phyloP scores from a whole-genome alignment of 1,284 basidiomycete genomes.

The Malassezia slooffiae region DNA sequence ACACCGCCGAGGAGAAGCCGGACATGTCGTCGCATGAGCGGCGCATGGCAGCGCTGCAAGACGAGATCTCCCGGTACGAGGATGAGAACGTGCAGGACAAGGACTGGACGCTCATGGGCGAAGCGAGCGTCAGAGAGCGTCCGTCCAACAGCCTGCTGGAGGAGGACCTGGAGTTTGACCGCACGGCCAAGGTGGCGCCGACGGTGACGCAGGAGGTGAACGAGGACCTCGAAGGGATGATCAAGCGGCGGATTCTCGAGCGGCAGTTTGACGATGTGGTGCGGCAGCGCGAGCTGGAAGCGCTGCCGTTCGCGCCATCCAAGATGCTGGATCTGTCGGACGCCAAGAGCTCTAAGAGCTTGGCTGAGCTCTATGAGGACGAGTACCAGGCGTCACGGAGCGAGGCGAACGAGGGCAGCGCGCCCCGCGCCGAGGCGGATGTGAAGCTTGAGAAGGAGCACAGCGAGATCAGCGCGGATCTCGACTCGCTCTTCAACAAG shows the following conservation, averaged over 20 bases:
- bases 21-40: conserved; percentile 51
- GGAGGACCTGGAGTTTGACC: conserved; percentile 91
- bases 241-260: conserved; percentile 80
- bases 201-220: conserved; percentile 81
- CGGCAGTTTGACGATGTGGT: conserved; percentile 80
- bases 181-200: conserved; percentile 70
- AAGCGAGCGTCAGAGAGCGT: conserved; percentile 67
- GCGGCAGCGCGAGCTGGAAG: conserved; percentile 64
- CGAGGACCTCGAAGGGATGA: conserved; percentile 71
- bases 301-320: conserved; percentile 67
- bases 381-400: conserved; percentile 67
- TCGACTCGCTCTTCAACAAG: conserved; percentile 77
- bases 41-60: conserved; percentile 50
- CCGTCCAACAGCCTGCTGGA: conserved; percentile 85
- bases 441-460: conserved; percentile 81
- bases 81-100: conserved; percentile 53
- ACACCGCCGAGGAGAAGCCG: conserved; percentile 49
- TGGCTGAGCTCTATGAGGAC: conserved; percentile 93
- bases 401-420: conserved; percentile 44
- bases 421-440: conserved; percentile 63
- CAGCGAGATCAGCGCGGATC: conserved; percentile 66
- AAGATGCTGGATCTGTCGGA: conserved; percentile 81
- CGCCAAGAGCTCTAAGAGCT: conserved; percentile 57
- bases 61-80: conserved; percentile 53
- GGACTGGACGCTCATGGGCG: conserved; percentile 89